These are phyloP conservation scores for Agaricus sinodeliciosus DNA, from an alignment of 768 basidiomycete genomes.

Conservation along the genomic window DNA sequence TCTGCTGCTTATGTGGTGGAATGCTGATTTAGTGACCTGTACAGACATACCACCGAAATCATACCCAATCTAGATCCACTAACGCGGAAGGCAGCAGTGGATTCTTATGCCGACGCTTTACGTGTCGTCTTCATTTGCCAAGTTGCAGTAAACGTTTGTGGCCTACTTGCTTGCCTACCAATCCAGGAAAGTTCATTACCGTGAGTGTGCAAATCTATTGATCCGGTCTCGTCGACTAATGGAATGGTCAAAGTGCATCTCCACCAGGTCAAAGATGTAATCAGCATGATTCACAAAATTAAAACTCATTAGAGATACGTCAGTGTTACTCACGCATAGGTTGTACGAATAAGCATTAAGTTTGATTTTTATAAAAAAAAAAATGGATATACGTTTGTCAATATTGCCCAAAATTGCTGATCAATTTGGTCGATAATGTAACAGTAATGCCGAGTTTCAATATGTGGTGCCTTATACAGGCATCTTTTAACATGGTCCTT, in stretches of 20 bases:
- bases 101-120: slow-evolving; percentile 75
- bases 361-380: background rate
- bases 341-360: slow-evolving; percentile 19
- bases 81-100: slow-evolving; percentile 54
- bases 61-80: slow-evolving; percentile 59
- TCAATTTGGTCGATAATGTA: background rate
- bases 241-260: slow-evolving; percentile 38
- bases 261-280: slow-evolving; percentile 56
- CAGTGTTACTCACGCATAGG: slow-evolving; percentile 14
- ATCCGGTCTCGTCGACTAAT: background rate
- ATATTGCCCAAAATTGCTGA: too few species aligned
- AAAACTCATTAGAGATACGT: slow-evolving; percentile 19
- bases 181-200: slow-evolving; percentile 71
- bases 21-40: background rate
- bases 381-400: too few species aligned
- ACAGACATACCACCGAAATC: slow-evolving; percentile 63
- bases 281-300: slow-evolving; percentile 35
- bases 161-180: slow-evolving; percentile 62
- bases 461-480: background rate
- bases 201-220: slow-evolving; percentile 23
- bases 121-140: slow-evolving; percentile 82
- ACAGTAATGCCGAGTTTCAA: background rate
- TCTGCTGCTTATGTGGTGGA: slow-evolving; percentile 2
- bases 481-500: slow-evolving; percentile 26
- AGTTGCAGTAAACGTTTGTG: slow-evolving; percentile 56